Evolutionary conservation across 257 asterid species (phyloP).

Genomic region (Catharanthus roseus): DNA sequence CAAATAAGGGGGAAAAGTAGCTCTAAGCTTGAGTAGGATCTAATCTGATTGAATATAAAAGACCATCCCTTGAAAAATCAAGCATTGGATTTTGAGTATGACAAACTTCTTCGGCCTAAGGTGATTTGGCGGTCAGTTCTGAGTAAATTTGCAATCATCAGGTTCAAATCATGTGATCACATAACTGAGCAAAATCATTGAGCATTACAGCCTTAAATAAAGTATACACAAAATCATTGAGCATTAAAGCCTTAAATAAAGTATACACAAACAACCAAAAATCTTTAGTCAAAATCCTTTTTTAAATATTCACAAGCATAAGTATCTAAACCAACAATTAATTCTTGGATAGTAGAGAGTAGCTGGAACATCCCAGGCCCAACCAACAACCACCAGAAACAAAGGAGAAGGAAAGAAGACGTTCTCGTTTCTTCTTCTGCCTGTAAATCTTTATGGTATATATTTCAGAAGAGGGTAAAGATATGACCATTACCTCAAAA

Average conservation of each 20-base stretch:
- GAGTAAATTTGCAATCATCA: neutral
- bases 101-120: neutral
- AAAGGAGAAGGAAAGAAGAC: neutral
- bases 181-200: neutral
- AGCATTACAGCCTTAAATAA: neutral
- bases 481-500: conserved; percentile 55
- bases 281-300: neutral
- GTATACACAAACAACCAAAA: neutral
- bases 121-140: neutral
- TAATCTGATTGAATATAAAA: too few relatives aligned
- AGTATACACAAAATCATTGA: neutral
- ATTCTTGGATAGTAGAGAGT: neutral
- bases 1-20: neutral
- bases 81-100: neutral
- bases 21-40: neutral
- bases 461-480: too few relatives aligned
- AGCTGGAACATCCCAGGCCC: neutral
- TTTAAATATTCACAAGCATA: neutral
- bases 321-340: neutral
- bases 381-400: neutral
- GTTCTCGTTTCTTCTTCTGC: neutral
- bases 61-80: neutral
- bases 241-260: neutral
- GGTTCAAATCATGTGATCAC: neutral
- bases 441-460: neutral